These are phyloP conservation scores for Cladosporium sp. DNA, from an alignment of 2,329 filamentous ascomycete species.

Conservation along the genomic window DNA sequence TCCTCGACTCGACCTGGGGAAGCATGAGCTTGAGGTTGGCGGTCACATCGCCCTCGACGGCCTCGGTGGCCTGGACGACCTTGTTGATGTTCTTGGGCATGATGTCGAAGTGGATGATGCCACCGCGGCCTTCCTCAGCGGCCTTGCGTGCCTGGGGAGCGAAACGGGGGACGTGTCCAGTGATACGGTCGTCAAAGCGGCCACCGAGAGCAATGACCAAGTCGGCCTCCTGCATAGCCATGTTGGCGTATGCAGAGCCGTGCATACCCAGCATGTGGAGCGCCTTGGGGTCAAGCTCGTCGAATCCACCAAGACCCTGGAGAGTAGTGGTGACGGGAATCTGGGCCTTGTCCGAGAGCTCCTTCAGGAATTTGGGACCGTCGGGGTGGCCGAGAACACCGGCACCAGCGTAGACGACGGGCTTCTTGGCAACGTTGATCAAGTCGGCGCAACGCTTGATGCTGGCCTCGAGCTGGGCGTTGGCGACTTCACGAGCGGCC, in stretches of 20 bases:
- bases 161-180: slow-evolving; percentile 75
- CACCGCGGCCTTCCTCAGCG: slow-evolving; percentile 78
- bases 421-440: slow-evolving; percentile 87
- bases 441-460: slow-evolving; percentile 75
- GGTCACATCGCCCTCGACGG: slow-evolving; percentile 87
- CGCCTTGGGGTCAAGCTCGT: slow-evolving; percentile 90
- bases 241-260: slow-evolving; percentile 93
- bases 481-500: slow-evolving; percentile 69
- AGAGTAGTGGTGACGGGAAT: slow-evolving; percentile 96
- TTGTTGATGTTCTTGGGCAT: slow-evolving; percentile 99
- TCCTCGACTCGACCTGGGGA: slow-evolving; percentile 62
- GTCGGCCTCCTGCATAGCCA: slow-evolving; percentile 96
- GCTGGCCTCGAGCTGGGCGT: slow-evolving; percentile 67
- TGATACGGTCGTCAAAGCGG: slow-evolving; percentile 96
- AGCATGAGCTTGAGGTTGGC: slow-evolving; percentile 72
- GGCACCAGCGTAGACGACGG: slow-evolving; percentile 90
- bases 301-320: slow-evolving; percentile 85
- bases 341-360: slow-evolving; percentile 82
- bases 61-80: slow-evolving; percentile 93
- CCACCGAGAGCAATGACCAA: slow-evolving; percentile 91
- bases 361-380: slow-evolving; percentile 73
- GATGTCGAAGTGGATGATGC: slow-evolving; percentile 96
- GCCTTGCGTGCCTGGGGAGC: slow-evolving; percentile 84
- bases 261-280: slow-evolving; percentile 99
- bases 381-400: slow-evolving; percentile 78